phyloP scores from a whole-genome alignment of 2,329 filamentous ascomycete species.

The Beauveria rudraprayagi region DNA sequence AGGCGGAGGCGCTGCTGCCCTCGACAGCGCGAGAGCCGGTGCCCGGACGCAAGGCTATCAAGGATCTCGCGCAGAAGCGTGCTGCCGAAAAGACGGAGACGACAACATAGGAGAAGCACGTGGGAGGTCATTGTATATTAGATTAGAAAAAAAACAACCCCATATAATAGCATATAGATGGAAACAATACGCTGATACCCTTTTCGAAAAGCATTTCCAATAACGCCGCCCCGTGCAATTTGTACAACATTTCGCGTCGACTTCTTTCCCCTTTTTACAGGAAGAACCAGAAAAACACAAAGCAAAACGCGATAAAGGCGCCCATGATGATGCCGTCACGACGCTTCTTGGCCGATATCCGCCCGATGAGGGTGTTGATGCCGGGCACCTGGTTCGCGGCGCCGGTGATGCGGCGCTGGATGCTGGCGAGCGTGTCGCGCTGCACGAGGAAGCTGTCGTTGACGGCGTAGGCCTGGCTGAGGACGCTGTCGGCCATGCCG shows the following conservation, averaged over 20 bases:
- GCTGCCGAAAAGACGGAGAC: background rate
- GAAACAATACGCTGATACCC: slow-evolving; percentile 29
- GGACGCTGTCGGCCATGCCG: slow-evolving; percentile 77
- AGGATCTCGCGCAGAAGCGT: slow-evolving; percentile 10
- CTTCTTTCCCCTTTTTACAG: slow-evolving; percentile 31
- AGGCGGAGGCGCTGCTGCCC: slow-evolving; percentile 27
- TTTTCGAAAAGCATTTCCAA: slow-evolving; percentile 3
- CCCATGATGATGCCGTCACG: slow-evolving; percentile 93
- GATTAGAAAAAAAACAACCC: slow-evolving; percentile 4
- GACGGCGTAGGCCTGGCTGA: slow-evolving; percentile 93
- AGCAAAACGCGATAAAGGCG: slow-evolving; percentile 84
- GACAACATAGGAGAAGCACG: background rate
- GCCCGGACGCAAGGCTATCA: slow-evolving; percentile 14
- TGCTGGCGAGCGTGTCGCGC: slow-evolving; percentile 77
- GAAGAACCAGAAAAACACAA: slow-evolving; percentile 70
- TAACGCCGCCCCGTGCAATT: slow-evolving; percentile 25
- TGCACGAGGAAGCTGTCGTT: slow-evolving; percentile 86
- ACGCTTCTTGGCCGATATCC: slow-evolving; percentile 91
- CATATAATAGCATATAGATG: slow-evolving; percentile 18
- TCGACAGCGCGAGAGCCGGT: slow-evolving; percentile 27
- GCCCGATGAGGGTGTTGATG: slow-evolving; percentile 81
- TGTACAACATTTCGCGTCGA: background rate
- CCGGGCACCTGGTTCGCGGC: slow-evolving; percentile 89
- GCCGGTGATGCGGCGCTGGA: slow-evolving; percentile 82
- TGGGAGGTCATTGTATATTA: slow-evolving; percentile 4